These are phyloP conservation scores for Biscogniauxia mediterranea DNA, from an alignment of 2,329 filamentous ascomycete genomes.

Conservation along the genomic window DNA sequence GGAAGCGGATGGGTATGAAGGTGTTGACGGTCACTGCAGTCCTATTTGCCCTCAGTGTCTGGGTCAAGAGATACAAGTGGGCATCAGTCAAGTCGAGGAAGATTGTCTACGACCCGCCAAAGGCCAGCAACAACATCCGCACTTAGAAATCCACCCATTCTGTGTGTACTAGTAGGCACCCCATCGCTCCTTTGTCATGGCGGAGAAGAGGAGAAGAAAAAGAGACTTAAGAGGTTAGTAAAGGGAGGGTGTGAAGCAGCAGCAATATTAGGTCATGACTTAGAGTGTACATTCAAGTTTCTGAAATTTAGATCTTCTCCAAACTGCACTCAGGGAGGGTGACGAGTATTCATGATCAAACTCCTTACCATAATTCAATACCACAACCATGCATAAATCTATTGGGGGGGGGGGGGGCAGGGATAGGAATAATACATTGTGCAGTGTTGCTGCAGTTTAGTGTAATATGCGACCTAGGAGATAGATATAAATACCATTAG, in stretches of 20 bases:
- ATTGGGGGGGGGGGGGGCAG: neutral
- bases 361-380: neutral
- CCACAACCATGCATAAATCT: neutral
- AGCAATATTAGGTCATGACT: conserved; percentile 33
- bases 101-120: conserved; percentile 81
- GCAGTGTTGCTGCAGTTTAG: too few species aligned
- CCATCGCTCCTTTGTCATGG: conserved; percentile 32
- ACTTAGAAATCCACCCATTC: conserved; percentile 20
- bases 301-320: conserved; percentile 33
- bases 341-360: neutral
- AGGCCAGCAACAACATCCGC: conserved; percentile 49
- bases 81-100: conserved; percentile 92
- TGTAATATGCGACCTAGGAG: too few species aligned
- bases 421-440: too few species aligned
- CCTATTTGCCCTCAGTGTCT: conserved; percentile 84
- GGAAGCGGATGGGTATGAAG: conserved; percentile 99
- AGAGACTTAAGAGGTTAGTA: conserved; percentile 25
- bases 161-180: conserved; percentile 35
- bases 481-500: too few species aligned
- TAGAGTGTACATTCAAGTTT: conserved; percentile 42
- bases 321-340: conserved; percentile 12
- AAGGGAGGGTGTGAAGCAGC: conserved; percentile 18
- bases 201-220: conserved; percentile 21
- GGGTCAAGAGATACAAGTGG: conserved; percentile 99
- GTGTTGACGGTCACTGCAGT: conserved; percentile 76